phyloP scores from a whole-genome alignment of 768 basidiomycete genomes.

The Clathrus columnatus region DNA sequence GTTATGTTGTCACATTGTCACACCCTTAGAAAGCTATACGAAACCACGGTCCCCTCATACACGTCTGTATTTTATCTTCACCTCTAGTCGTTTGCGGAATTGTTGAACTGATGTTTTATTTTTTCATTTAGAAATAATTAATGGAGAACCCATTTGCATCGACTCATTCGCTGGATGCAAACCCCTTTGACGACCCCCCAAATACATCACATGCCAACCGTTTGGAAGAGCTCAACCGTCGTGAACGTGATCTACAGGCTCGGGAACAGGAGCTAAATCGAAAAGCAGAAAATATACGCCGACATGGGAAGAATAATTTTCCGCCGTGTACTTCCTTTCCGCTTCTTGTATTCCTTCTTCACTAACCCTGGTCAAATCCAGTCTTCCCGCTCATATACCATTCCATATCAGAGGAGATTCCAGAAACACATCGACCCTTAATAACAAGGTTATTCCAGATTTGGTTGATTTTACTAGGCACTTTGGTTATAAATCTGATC shows the following conservation, averaged over 20 bases:
- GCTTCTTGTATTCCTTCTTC: slow-evolving; percentile 14
- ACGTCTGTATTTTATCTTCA: neutral
- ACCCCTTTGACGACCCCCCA: slow-evolving; percentile 82
- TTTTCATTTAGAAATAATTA: slow-evolving; percentile 6
- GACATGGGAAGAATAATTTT: slow-evolving; percentile 86
- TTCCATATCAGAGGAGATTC: slow-evolving; percentile 85
- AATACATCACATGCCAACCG: slow-evolving; percentile 23
- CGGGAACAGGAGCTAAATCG: slow-evolving; percentile 67
- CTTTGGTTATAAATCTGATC: slow-evolving; percentile 82
- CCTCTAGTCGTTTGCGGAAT: neutral
- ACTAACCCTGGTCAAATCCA: slow-evolving; percentile 25
- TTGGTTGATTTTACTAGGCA: slow-evolving; percentile 83
- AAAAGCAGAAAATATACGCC: slow-evolving; percentile 60
- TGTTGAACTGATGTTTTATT: neutral
- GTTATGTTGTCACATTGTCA: neutral
- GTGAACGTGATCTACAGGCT: slow-evolving; percentile 75
- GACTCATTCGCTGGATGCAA: slow-evolving; percentile 73
- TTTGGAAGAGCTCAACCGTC: slow-evolving; percentile 57
- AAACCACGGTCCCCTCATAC: neutral
- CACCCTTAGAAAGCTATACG: neutral
- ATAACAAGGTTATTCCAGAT: slow-evolving; percentile 85
- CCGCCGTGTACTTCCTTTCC: slow-evolving; percentile 61
- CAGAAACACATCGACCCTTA: slow-evolving; percentile 65
- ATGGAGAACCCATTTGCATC: slow-evolving; percentile 77
- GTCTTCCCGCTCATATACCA: slow-evolving; percentile 95